Evolutionary conservation across 2,329 filamentous ascomycete genomes (phyloP).

Genomic region (Colletotrichum eleusines): DNA sequence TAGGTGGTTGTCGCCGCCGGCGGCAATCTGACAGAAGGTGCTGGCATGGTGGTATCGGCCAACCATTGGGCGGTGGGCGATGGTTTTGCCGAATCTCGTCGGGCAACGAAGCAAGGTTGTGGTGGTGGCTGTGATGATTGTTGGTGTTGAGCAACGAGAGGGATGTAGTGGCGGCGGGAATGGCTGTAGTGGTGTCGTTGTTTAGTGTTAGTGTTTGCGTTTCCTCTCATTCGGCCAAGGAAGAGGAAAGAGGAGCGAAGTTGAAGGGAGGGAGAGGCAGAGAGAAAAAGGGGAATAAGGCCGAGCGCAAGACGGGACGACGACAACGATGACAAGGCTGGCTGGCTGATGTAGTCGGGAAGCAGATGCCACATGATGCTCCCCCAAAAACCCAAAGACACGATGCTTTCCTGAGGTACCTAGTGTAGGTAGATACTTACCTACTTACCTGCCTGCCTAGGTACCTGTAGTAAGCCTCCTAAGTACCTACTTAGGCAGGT

Average conservation of each 20-base stretch:
- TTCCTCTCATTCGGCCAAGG: constrained; percentile 18
- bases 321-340: neutral
- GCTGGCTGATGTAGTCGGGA: neutral
- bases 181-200: neutral
- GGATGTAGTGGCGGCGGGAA: constrained; percentile 6
- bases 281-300: neutral
- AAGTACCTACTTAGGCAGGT: neutral
- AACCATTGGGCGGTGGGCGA: constrained; percentile 30
- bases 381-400: too few species aligned
- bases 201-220: constrained; percentile 28
- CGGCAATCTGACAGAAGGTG: constrained; percentile 31
- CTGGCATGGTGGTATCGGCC: constrained; percentile 25
- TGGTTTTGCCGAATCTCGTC: constrained; percentile 36
- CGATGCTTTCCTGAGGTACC: neutral
- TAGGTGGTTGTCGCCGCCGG: constrained; percentile 23
- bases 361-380: constrained; percentile 6
- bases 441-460: too few species aligned
- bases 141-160: constrained; percentile 1
- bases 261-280: neutral
- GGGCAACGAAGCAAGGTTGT: constrained; percentile 2
- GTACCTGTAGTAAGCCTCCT: too few species aligned
- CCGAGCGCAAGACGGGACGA: neutral
- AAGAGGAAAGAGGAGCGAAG: constrained; percentile 24
- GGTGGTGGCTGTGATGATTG: constrained; percentile 30
- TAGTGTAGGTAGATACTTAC: too few species aligned